Conservation (phyloP, 495 filamentous ascomycete species). For the Annulohypoxylon nitens region DNA sequence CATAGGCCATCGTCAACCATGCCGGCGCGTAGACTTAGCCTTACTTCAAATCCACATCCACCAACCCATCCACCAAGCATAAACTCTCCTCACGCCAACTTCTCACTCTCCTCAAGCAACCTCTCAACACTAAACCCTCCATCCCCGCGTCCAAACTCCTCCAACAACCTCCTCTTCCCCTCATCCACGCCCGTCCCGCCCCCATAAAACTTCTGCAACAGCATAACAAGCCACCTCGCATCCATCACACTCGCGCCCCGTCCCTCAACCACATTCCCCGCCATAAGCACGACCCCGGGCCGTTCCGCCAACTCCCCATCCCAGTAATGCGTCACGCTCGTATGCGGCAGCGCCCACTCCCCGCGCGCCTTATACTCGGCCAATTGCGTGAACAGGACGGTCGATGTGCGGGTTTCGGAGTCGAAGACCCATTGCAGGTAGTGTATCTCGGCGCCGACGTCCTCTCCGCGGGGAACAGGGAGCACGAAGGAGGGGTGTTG, state of each 20-base stretch:
- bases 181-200: conserved; percentile 54
- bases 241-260: conserved; percentile 82
- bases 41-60: not conserved
- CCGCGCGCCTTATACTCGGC: conserved; percentile 93
- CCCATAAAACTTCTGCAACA: conserved; percentile 92
- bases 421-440: conserved; percentile 84
- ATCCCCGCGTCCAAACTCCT: conserved; percentile 85
- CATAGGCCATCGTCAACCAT: not conserved
- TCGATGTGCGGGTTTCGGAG: conserved; percentile 72
- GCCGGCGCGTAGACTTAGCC: not conserved
- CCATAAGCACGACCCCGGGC: conserved; percentile 85
- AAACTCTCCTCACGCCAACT: conserved; percentile 59
- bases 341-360: conserved; percentile 89
- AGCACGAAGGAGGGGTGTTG: conserved; percentile 89
- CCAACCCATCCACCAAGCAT: not conserved
- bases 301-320: conserved; percentile 72
- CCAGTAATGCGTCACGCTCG: conserved; percentile 89
- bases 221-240: conserved; percentile 90
- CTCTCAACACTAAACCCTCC: conserved; percentile 83
- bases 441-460: conserved; percentile 82
- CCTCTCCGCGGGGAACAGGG: conserved; percentile 78
- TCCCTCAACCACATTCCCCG: conserved; percentile 81
- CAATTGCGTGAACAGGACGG: conserved; percentile 91
- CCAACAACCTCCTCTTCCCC: conserved; percentile 73
- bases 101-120: conserved; percentile 88